Evolutionary conservation across 2,329 filamentous ascomycete genomes (phyloP), one percentile per base, ranked within the genome.

Genomic region (Fusarium miscanthi): DNA sequence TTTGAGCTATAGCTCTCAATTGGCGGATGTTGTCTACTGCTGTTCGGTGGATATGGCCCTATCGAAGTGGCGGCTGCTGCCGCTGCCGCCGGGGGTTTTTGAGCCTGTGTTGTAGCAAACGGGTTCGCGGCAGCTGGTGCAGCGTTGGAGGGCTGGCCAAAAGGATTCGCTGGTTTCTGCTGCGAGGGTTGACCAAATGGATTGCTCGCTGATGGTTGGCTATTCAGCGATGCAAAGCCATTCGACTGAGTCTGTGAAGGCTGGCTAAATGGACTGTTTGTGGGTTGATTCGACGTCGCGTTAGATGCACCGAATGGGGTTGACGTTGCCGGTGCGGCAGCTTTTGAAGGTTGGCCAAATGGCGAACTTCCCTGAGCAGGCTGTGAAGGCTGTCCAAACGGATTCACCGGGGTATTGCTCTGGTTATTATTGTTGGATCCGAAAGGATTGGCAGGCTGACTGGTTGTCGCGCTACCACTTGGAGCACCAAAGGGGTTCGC

Each of bases 1-100:
- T 81, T 84, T 7, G 80, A 79, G 16, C 81, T 81, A 72, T 89
- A 88, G 58, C 81, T 84, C 13, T 82, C 81, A 16, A 83, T 67
- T 7, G 82, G 72, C 6, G 85, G 86, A 57, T 87, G 86, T 61
- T 85, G 80, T 63, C 80, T 85, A 16, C 79, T 78, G 74, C 84
- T 85, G 10, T 75, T 79, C 2, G 85, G 84, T 2, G 83, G 80
- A 69, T 87, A 87, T 4, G 86, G 86, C 56, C 77, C 81, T 38
- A 65, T 74, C 16, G 70, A 64, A 35, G 72, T 8, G 49, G 25
- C 60, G 33, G 74, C 58, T 17, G 67, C 49, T 31, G 68, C 58
- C 16, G 52, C 16, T 14, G 40, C 19, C 16, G 46, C 30, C 23
- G 30, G 21, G 21, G 46, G 16, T 5, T 59, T 52, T 53, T 54